phyloP scores from a whole-genome alignment of 495 filamentous ascomycete species.

The Bathelium albidoporum region DNA sequence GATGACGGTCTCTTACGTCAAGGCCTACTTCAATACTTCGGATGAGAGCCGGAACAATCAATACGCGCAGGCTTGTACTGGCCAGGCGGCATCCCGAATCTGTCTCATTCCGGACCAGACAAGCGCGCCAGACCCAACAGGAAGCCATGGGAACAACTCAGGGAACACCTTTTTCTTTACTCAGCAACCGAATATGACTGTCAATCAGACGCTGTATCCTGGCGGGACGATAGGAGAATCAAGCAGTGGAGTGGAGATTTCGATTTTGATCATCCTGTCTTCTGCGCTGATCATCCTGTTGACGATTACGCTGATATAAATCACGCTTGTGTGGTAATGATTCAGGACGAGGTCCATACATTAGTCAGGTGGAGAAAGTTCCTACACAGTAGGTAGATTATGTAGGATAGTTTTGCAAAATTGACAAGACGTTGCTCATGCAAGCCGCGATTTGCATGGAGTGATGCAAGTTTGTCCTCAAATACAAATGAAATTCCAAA shows the following conservation, averaged over 20 bases:
- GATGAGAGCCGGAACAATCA: conserved; percentile 12
- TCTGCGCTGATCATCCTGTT: background rate
- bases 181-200: conserved; percentile 21
- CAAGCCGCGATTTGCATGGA: too few species aligned
- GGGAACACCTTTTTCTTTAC: conserved; percentile 51
- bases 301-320: background rate
- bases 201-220: conserved; percentile 7
- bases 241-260: background rate
- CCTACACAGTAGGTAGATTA: too few species aligned
- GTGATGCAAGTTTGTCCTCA: too few species aligned
- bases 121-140: conserved; percentile 29
- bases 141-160: conserved; percentile 23
- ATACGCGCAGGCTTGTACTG: conserved; percentile 9
- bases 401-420: too few species aligned
- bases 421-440: too few species aligned
- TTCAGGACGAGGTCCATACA: background rate
- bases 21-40: conserved; percentile 70
- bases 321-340: background rate
- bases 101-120: conserved; percentile 50
- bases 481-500: too few species aligned
- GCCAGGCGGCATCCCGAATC: conserved; percentile 28
- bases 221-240: background rate
- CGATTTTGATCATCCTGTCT: background rate
- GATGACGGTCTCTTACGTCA: conserved; percentile 53
- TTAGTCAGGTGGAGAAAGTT: too few species aligned